Evolutionary conservation across 352 stramenopile species (phyloP), one percentile per base, ranked within the genome.

Genomic region (Elongisporangium anandrum): DNA sequence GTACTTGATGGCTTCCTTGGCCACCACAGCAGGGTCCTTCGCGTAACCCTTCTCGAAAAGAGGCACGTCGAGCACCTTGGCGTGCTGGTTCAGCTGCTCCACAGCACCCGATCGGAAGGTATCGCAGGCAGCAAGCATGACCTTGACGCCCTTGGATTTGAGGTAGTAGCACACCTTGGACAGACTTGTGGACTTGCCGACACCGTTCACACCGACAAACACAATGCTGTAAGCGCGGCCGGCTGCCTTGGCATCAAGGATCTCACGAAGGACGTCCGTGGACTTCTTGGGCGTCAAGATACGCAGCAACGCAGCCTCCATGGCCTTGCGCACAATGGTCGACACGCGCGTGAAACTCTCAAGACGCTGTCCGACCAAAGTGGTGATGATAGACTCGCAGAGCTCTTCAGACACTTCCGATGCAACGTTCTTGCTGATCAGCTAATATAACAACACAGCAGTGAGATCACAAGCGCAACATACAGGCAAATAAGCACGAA

Each of bases 161-260:
- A 99, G 85, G 72, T 99, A 99, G 79, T 99, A 99, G 60, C 94
- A 97, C 59, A 99, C 92, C 73, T 99, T 99, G 53, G 97, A 97
- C 48, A 99, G 75, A 60, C 87, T 98, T 7, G 97, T 99, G n/a
- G 90, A 98, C 76, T 99, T 99, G 61, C 97, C 96, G 50, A 99
- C 95, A 54, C 97, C 97, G 73, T 99, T 99, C 34, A 99, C 98
- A 34, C 97, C 97, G 16, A 99, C 94, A 70, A 99, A 99, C 3
- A 98, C 94, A 72, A 99, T 99, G 54, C 94, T 97, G 79, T 98
- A 99, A n/a, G 95, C 90, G 61, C 83, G 84, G 34, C 87, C 84
- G 48, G 87, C 72, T 6, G 78, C 83, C 66, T 92, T 96, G 12
- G 90, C 85, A 29, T 92, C 83, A 51, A 95, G 63, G 64, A 99